These are phyloP conservation scores for Calonectria multiphialidica DNA, from an alignment of 2,329 filamentous ascomycete species.

Conservation along the genomic window DNA sequence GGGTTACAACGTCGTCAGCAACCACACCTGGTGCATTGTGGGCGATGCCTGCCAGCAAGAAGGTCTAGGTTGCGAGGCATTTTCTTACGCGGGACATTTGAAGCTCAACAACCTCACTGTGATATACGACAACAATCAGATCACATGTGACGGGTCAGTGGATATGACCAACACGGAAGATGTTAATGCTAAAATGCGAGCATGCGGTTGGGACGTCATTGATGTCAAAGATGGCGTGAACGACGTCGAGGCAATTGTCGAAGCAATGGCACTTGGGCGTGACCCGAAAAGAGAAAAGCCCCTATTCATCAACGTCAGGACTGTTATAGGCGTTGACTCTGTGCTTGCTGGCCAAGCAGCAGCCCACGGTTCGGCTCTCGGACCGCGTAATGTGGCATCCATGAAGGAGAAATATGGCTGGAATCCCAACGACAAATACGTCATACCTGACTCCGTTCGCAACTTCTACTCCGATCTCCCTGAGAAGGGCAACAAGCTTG, in stretches of 20 bases:
- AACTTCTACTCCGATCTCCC: constrained; percentile 62
- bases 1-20: constrained; percentile 60
- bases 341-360: constrained; percentile 61
- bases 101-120: constrained; percentile 67
- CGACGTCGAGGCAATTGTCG: constrained; percentile 57
- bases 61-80: constrained; percentile 67
- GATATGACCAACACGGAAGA: constrained; percentile 67
- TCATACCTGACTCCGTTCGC: constrained; percentile 59
- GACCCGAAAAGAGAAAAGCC: constrained; percentile 59
- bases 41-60: constrained; percentile 71
- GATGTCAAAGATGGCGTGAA: constrained; percentile 65
- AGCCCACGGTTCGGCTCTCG: constrained; percentile 70
- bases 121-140: constrained; percentile 72
- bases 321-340: constrained; percentile 66
- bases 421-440: constrained; percentile 50
- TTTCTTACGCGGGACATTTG: constrained; percentile 67
- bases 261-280: constrained; percentile 59
- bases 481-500: constrained; percentile 56
- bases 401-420: constrained; percentile 49
- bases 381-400: constrained; percentile 61
- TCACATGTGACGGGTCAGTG: constrained; percentile 69
- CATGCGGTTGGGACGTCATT: constrained; percentile 67
- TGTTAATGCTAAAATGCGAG: constrained; percentile 68
- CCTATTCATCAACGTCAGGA: constrained; percentile 68
- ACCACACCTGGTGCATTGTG: constrained; percentile 67